Base-by-base conservation (phyloP, 495 filamentous ascomycete species). In the Apiosordaria backusii region DNA sequence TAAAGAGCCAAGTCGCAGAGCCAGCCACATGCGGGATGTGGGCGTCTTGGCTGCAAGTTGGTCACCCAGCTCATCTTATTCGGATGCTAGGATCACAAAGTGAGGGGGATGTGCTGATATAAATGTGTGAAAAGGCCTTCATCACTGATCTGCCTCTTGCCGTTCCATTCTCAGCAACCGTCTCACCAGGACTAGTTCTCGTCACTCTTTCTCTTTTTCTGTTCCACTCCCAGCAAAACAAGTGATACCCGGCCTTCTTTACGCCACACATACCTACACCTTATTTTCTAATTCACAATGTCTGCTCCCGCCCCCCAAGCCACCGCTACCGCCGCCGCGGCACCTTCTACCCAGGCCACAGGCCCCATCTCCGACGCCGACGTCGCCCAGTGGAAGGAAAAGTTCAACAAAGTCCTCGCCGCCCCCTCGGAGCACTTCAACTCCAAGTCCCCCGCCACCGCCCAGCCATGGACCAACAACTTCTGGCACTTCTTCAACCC, bases 401-500 rank as follows among this genome's bases (percentile, higher is more conserved):
- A 71, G 24, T 62, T 77, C 67, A 78, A 80, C 63, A 67, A 71
- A 16, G 70, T 70, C 27, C 57, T 78, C 60, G 70, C 71, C 52
- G 68, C 70, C 10, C 74, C 74, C 61, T 25, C 66, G 27, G 75
- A 71, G 58, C 64, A 65, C 62, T n/a, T 74, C 69, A 72, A 74
- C 61, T 67, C 78, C 50, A 70, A 67, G 55, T 71, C 76, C 18
- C 73, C 78, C 40, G 69, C 62, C 45, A 65, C 52, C 40, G 57
- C 75, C n/a, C 63, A 67, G 64, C 54, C 68, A 15, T 80, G 78
- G 77, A 57, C 50, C 62, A 66, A 29, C 25, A 22, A 50, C 19
- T 72, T 80, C 60, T 80, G 76, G 60, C 71, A 65, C 55, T 81
- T 78, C 76, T 78, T 75, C 75, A 66, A 50, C 60, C 78, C 74